Percentiles rank a stretch among this genome's conserved stretches.
These are phyloP conservation scores for Cyamopsis tetragonoloba DNA, from an alignment of 306 rosid species.

Conservation along the genomic window DNA sequence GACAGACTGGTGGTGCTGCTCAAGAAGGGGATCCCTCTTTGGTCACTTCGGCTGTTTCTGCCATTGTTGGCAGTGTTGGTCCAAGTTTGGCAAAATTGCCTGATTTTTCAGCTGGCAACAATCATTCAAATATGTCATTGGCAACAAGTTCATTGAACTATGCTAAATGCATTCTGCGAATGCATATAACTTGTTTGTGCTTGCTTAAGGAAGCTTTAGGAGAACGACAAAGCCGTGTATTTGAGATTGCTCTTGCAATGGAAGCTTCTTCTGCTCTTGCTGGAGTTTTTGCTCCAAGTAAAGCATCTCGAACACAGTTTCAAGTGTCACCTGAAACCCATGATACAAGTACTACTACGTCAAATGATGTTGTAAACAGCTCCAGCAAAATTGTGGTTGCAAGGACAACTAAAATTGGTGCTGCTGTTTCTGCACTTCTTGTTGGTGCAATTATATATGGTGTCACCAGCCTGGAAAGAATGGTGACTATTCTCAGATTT, in stretches of 20 bases:
- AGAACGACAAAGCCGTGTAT: conserved; percentile 91
- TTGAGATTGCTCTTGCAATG: conserved; percentile 87
- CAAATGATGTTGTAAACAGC: conserved; percentile 51
- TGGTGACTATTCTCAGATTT: conserved; percentile 69
- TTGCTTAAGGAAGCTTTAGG: conserved; percentile 95
- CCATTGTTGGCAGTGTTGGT: conserved; percentile 73
- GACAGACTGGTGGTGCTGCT: conserved; percentile 98
- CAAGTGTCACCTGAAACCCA: conserved; percentile 67
- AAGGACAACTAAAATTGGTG: conserved; percentile 64
- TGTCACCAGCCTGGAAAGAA: conserved; percentile 81
- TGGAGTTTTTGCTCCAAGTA: conserved; percentile 67
- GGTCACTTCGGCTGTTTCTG: conserved; percentile 87
- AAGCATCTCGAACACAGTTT: conserved; percentile 69
- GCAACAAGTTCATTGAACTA: conserved; percentile 56
- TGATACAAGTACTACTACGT: conserved; percentile 44
- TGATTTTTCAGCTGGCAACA: conserved; percentile 58
- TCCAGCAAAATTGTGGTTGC: conserved; percentile 46
- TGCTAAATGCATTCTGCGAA: conserved; percentile 66
- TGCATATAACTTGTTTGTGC: conserved; percentile 71
- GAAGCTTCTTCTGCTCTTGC: conserved; percentile 80
- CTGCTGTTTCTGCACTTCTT: conserved; percentile 87
- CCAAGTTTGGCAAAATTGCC: conserved; percentile 52
- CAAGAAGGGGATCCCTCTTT: conserved; percentile 97
- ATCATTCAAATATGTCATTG: conserved; percentile 44
- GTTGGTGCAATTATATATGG: conserved; percentile 76